Evolutionary conservation across 805 yeast species (phyloP).

Genomic region (Jamesozyma hellenica): DNA sequence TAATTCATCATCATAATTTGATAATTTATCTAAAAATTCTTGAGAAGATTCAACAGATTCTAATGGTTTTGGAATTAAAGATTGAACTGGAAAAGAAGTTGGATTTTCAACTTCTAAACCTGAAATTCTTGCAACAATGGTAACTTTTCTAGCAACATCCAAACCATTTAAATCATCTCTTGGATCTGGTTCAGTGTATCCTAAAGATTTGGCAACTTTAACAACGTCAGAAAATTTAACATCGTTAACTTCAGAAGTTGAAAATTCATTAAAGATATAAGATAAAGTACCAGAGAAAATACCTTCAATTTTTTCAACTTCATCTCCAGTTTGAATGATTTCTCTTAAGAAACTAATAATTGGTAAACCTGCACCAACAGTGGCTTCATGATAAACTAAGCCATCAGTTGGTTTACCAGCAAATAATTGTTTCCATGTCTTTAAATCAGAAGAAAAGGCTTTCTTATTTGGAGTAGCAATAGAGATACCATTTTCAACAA

Average conservation of each 20-base stretch:
- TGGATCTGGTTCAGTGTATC: constrained; percentile 99
- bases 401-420: constrained; percentile 45
- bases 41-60: constrained; percentile 62
- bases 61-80: constrained; percentile 80
- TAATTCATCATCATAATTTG: constrained; percentile 72
- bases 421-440: constrained; percentile 70
- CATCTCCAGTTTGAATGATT: constrained; percentile 85
- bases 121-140: constrained; percentile 87
- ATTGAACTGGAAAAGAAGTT: constrained; percentile 85
- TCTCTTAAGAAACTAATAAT: constrained; percentile 82
- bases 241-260: constrained; percentile 51
- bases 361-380: constrained; percentile 98
- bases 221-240: constrained; percentile 86
- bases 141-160: constrained; percentile 97
- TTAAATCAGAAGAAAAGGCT: constrained; percentile 76
- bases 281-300: constrained; percentile 93
- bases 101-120: constrained; percentile 82
- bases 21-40: constrained; percentile 73
- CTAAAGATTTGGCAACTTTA: constrained; percentile 74
- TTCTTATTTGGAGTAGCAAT: constrained; percentile 98
- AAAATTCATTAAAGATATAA: constrained; percentile 87
- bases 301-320: constrained; percentile 86
- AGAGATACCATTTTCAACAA: constrained; percentile 70
- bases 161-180: constrained; percentile 97
- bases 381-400: constrained; percentile 92